These are phyloP conservation scores for Stropharia rugosoannulata DNA, from an alignment of 768 basidiomycete genomes.

Conservation along the genomic window DNA sequence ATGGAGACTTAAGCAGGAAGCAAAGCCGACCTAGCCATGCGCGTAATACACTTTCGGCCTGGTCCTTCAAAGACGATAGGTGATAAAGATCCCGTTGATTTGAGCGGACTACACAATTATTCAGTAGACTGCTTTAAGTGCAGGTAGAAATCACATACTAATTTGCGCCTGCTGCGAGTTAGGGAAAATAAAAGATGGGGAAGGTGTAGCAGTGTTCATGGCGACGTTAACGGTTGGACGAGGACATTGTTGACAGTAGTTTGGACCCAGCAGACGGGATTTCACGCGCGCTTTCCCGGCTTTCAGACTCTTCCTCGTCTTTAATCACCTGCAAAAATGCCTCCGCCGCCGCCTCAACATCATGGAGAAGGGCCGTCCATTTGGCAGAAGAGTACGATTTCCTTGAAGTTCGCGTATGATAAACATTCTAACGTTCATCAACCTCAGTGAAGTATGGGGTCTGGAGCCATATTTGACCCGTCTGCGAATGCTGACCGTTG, in stretches of 20 bases:
- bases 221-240: conserved; percentile 15
- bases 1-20: background rate
- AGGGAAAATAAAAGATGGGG: conserved; percentile 50
- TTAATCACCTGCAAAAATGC: conserved; percentile 17
- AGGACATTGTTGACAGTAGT: conserved; percentile 18
- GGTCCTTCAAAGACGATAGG: conserved; percentile 70
- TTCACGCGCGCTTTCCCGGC: conserved; percentile 4
- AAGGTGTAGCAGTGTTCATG: conserved; percentile 2
- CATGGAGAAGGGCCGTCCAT: conserved; percentile 64
- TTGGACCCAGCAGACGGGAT: conserved; percentile 11
- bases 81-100: conserved; percentile 84
- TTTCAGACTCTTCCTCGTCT: conserved; percentile 14
- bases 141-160: conserved; percentile 47
- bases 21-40: conserved; percentile 68
- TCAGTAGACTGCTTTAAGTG: conserved; percentile 1
- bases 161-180: conserved; percentile 84
- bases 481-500: conserved; percentile 1
- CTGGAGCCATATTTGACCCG: background rate
- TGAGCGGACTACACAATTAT: conserved; percentile 62
- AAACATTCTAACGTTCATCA: conserved; percentile 9
- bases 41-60: conserved; percentile 70
- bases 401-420: conserved; percentile 6
- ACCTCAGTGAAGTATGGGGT: conserved; percentile 57
- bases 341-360: conserved; percentile 26
- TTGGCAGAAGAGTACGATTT: conserved; percentile 71